Conservation (phyloP, 1,284 basidiomycete species). For the Phylloboletellus chloephorus region DNA sequence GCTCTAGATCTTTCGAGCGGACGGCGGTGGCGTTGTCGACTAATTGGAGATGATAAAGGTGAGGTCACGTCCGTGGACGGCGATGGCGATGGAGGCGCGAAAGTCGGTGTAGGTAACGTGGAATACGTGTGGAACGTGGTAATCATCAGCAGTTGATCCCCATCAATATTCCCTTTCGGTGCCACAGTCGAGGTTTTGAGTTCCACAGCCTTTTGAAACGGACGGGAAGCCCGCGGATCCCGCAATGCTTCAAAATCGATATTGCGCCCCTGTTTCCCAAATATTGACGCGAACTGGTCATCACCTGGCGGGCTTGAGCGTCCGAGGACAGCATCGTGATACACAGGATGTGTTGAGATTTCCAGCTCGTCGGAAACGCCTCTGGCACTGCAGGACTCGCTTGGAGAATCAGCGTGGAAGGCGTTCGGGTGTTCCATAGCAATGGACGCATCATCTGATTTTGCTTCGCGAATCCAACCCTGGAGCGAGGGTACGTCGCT, state of each 20-base stretch:
- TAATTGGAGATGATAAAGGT: conserved; percentile 17
- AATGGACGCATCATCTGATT: conserved; percentile 3
- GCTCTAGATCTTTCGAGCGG: conserved; percentile 30
- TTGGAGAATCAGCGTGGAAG: conserved; percentile 1
- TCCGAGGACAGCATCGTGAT: background rate
- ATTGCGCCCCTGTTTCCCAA: conserved; percentile 2
- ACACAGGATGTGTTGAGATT: background rate
- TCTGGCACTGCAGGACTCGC: background rate
- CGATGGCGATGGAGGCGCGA: conserved; percentile 30
- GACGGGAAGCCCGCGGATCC: conserved; percentile 18
- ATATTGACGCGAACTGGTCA: background rate
- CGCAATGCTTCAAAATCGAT: conserved; percentile 1
- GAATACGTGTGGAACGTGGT: conserved; percentile 25
- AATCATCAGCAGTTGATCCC: conserved; percentile 13
- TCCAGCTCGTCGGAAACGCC: background rate
- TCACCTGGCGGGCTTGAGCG: background rate
- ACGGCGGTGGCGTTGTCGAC: conserved; percentile 24
- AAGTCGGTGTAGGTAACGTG: conserved; percentile 27
- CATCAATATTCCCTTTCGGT: conserved; percentile 17
- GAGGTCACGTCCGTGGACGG: conserved; percentile 25
- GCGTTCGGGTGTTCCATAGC: conserved; percentile 1
- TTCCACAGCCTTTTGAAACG: conserved; percentile 4
- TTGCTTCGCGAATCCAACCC: conserved; percentile 2
- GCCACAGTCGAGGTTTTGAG: background rate
- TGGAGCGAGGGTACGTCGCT: conserved; percentile 2